Evolutionary conservation across 2,329 filamentous ascomycete species (phyloP).

Genomic region (Botrytis aclada): DNA sequence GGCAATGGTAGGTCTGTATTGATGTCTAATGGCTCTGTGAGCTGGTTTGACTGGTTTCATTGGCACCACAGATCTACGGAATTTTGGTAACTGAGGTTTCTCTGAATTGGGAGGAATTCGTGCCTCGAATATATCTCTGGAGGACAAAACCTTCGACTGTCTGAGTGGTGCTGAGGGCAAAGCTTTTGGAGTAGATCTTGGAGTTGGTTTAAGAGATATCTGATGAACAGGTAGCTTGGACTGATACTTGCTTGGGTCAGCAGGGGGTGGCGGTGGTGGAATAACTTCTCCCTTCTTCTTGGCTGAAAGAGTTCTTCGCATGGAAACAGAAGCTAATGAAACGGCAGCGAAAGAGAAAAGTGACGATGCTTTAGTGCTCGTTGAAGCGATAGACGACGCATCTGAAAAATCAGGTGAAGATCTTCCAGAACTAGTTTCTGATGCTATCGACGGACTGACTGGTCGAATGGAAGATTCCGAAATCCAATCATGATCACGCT

Average conservation of each 20-base stretch:
- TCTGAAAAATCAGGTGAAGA: constrained; percentile 35
- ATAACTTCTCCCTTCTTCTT: constrained; percentile 20
- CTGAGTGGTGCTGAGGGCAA: constrained; percentile 21
- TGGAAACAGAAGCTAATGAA: constrained; percentile 5
- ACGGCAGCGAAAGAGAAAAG: constrained; percentile 19
- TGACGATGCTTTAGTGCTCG: constrained; percentile 38
- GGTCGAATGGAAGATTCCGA: constrained; percentile 36
- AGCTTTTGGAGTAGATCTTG: neutral
- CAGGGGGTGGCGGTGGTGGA: constrained; percentile 20
- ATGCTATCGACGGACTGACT: constrained; percentile 34
- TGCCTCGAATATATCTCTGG: constrained; percentile 31
- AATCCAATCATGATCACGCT: constrained; percentile 35
- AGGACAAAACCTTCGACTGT: constrained; percentile 32
- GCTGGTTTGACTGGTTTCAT: constrained; percentile 8
- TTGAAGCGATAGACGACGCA: constrained; percentile 34
- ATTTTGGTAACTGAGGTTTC: constrained; percentile 17
- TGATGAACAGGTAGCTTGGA: constrained; percentile 27
- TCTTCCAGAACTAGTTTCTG: constrained; percentile 32
- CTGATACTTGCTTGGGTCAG: constrained; percentile 22
- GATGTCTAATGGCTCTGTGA: constrained; percentile 25
- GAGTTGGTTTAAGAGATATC: neutral
- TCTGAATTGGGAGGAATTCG: constrained; percentile 11
- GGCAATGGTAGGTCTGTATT: constrained; percentile 22
- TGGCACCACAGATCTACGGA: constrained; percentile 9
- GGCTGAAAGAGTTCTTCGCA: constrained; percentile 22